These are phyloP conservation scores for Sedum album DNA, from an alignment of 164 flowering plant species.

Conservation along the genomic window DNA sequence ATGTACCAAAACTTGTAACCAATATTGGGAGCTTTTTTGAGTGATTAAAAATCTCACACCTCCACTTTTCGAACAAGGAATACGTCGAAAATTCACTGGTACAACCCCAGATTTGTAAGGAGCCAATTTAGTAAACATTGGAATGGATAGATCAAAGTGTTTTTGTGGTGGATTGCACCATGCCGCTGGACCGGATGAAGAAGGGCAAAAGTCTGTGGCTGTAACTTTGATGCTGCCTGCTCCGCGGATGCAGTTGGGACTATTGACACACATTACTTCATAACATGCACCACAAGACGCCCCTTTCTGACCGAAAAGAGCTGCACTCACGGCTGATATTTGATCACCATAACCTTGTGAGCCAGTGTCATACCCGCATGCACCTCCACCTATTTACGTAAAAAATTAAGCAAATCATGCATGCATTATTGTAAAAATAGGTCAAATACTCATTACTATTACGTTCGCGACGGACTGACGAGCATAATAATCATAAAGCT, in stretches of 20 bases:
- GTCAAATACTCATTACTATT: background rate
- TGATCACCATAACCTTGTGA: too few relatives aligned
- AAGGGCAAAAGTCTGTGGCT: too few relatives aligned
- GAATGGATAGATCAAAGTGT: too few relatives aligned
- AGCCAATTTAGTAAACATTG: slow-evolving; percentile 18
- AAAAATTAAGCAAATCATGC: background rate
- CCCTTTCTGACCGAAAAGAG: slow-evolving; percentile 21
- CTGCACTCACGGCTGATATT: slow-evolving; percentile 30
- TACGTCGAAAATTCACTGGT: slow-evolving; percentile 11
- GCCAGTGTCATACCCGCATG: slow-evolving; percentile 30
- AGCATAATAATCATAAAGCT: background rate
- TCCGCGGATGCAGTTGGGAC: slow-evolving; percentile 9
- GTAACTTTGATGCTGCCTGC: slow-evolving; percentile 10
- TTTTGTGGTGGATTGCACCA: slow-evolving; percentile 13
- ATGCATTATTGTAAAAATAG: background rate
- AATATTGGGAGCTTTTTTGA: too few relatives aligned
- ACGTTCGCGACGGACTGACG: background rate
- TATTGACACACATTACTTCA: slow-evolving; percentile 16
- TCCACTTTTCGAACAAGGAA: background rate
- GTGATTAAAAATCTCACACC: slow-evolving; percentile 13
- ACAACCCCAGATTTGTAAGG: slow-evolving; percentile 17
- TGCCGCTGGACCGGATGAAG: background rate
- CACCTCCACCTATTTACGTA: slow-evolving; percentile 15
- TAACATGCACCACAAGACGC: slow-evolving; percentile 19
- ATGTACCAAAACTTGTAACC: slow-evolving; percentile 5